These are phyloP conservation scores for Sugiyamaella sp. DNA, from an alignment of 1,139 yeast genomes.

Conservation along the genomic window DNA sequence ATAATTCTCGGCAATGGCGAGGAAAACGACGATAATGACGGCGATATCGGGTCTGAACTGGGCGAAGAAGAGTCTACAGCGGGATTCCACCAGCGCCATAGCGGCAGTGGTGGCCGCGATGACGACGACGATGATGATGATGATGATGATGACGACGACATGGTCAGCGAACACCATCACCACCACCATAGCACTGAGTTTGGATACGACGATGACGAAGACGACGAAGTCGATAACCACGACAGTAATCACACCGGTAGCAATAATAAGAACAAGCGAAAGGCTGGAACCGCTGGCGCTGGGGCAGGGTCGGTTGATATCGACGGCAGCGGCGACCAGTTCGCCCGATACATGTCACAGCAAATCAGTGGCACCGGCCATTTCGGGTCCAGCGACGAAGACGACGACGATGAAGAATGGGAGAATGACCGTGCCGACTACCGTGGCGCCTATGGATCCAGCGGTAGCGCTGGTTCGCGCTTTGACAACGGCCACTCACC, in stretches of 20 bases:
- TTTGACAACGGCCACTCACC: not conserved
- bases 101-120: conserved; percentile 22
- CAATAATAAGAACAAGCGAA: not conserved
- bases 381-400: conserved; percentile 50
- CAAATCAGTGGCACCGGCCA: conserved; percentile 52
- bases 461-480: not conserved
- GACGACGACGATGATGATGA: conserved; percentile 31
- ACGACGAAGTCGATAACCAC: conserved; percentile 21
- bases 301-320: conserved; percentile 10
- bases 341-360: conserved; percentile 82
- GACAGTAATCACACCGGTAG: not conserved
- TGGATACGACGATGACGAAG: conserved; percentile 26
- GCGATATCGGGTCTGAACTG: conserved; percentile 47
- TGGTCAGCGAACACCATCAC: conserved; percentile 28
- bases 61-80: conserved; percentile 55
- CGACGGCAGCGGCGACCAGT: conserved; percentile 45
- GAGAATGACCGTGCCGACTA: conserved; percentile 25
- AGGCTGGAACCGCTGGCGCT: not conserved
- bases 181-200: conserved; percentile 19
- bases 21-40: conserved; percentile 44
- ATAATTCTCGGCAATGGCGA: conserved; percentile 41
- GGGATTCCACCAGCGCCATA: conserved; percentile 48
- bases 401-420: conserved; percentile 48
- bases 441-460: conserved; percentile 3
- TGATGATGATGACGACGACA: conserved; percentile 30